Base-by-base conservation (phyloP, 2,329 filamentous ascomycete species). In the Fusarium pseudonygamai region DNA sequence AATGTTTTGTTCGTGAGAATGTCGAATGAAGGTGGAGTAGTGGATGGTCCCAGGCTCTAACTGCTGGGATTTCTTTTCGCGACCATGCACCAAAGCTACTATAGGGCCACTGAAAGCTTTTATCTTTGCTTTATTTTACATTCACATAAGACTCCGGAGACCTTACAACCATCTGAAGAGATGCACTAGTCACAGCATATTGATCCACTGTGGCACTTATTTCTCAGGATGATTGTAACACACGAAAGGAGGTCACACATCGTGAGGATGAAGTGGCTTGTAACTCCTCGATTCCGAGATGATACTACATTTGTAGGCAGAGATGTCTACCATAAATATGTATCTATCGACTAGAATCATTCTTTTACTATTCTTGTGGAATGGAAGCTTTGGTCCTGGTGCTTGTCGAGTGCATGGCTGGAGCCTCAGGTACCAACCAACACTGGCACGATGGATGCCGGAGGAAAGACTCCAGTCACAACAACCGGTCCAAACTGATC, bases 301-400 rank as follows among this genome's bases (percentile, higher is more conserved):
- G 8, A 26, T 36, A 8, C 4, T 36, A 10, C 16, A 20, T 12
- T 11, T 20, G 8, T 12, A 36, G 10, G 16, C 5, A 5, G 26
- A 13, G 6, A 52, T 52, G n/a, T 9, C 8, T 22, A 11, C 6
- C 6, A 4, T 22, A 3, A 26, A 26, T 20, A 11, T 20, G 9
- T 36, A 3, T 3, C 6, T 26, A 20, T 36, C 10, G 13, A 5
- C 6, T 20, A 6, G 5, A 5, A 3, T 6, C 1, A 0, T 32
- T 49, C 0, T 4, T 9, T 18, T 18, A 6, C 7, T 7, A 13
- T 32, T n/a, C 2, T 13, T 32, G 7, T 6, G 26, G n/a, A 20
- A 22, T 22, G 11, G 14, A 30, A 30, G 10, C 4, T 9, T 16
- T 5, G 45, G 22, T n/a, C 7, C 3, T 5, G 5, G 6, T n/a